Evolutionary conservation across 1,139 yeast genomes (phyloP), one percentile per base, ranked within the genome.

Genomic region (Debaryomycetaceae sp.): DNA sequence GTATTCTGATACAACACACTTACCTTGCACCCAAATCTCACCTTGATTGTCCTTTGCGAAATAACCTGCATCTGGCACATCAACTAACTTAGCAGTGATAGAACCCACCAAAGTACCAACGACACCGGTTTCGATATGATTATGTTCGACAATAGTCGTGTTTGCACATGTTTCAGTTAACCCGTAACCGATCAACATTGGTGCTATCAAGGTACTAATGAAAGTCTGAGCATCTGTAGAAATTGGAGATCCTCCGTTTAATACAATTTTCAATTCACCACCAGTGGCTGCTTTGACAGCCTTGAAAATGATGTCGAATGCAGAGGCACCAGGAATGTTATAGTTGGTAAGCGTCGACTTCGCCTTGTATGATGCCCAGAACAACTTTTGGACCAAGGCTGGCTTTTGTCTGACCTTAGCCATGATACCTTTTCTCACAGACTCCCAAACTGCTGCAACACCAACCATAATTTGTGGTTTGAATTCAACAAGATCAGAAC

Each of bases 381-480:
- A 94, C 34, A 92, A 55, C 62, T 79, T 86, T 66, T 89, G 96
- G 31, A 79, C 75, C 30, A 84, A 51, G 13, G 79, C 54, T 11
- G 96, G 87, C 55, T 76, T 76, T 53, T 79, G 78, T 49, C 73
- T 71, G 46, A 94, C 76, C 67, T 91, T 91, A 41, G 79, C 78
- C 48, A 87, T 52, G 44, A 92, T 86, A 42, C 98, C 99, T 71
- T 92, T 92, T 66, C 95, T 84, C 45, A 92, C 88, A 24, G 85
- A 78, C 71, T 92, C 99, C 96, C 97, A 94, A 41, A 92, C 98
- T 2, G 98, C 96, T 13, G 98, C 98, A 41, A 94, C 98, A 61
- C 96, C 98, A 49, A 89, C 96, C 96, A 92, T 87, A 51, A 92
- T 67, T 8, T 96, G 85, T 45, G 99, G 99, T 61, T 79, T 77